Base-by-base conservation (phyloP, 2,329 filamentous ascomycete genomes). In the Arthrocladium fulminans region DNA sequence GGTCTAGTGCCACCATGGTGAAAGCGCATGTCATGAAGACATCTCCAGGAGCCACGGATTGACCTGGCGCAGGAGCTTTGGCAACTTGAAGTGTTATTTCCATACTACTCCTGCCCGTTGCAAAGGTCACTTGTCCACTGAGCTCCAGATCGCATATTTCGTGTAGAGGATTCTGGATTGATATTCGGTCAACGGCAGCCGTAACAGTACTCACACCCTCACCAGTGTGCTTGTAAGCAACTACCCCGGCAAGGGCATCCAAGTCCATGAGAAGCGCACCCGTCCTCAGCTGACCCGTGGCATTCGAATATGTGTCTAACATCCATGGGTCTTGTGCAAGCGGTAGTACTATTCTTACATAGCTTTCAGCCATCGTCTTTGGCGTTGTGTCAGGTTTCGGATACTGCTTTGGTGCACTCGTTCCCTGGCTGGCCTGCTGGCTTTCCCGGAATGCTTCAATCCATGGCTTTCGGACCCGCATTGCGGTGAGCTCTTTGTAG, bases 91-190 rank as follows among this genome's bases (percentile, higher is more conserved):
- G 76, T 0, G 83, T 85, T 7, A 88, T 80, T 57, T 88, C 84
- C 65, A 86, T 78, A 60, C 81, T 86, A 51, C 80, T 84, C 49
- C 83, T 68, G 0, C 84, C 84, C 1, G 84, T 83, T 0, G 84
- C 83, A 61, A 86, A 88, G 0, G 84, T 80, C 17, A 82, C 79
- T 53, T 77, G 72, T 3, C 79, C 79, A 50, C 81, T 85, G 32
- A 87, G 75, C 59, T 88, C 81, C 8, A 89, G 75, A 62, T 89
- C 84, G 55, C 84, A 88, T 47, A 89, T 86, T 59, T 88, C 83
- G 30, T 79, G 83, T 20, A 88, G 69, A 0, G 84, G 83, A 51
- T 85, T 77, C 41, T 84, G 77, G 56, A 88, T 80, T 2, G 74
- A 76, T 56, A 83, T 83, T 43, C 79, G 67, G 58, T 83, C 79